Percentiles rank a stretch among this genome's conserved stretches.
Evolutionary conservation across 1,139 yeast species (phyloP).

Genomic region (Blastobotrys illinoisensis): DNA sequence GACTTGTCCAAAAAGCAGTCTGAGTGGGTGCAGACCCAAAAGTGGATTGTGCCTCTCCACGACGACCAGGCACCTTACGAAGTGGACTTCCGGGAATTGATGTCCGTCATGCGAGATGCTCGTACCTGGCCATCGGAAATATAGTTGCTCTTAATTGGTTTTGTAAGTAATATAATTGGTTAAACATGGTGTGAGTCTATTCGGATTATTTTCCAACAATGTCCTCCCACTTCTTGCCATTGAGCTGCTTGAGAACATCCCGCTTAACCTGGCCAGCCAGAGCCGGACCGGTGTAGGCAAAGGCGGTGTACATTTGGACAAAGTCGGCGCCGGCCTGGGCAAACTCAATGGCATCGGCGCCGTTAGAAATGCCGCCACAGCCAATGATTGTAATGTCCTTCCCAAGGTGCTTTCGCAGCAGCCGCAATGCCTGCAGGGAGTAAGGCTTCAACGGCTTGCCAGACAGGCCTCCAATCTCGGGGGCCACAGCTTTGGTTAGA

Average conservation of each 20-base stretch:
- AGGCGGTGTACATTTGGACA: slow-evolving; percentile 80
- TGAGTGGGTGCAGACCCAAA: too few species aligned
- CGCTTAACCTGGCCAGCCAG: slow-evolving; percentile 71
- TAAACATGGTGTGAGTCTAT: too few species aligned
- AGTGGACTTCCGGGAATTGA: too few species aligned
- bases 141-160: too few species aligned
- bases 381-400: slow-evolving; percentile 76
- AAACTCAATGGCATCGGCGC: slow-evolving; percentile 84
- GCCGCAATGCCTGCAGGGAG: slow-evolving; percentile 62
- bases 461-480: slow-evolving; percentile 81
- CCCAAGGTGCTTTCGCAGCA: slow-evolving; percentile 70
- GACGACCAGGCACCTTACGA: too few species aligned
- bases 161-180: too few species aligned
- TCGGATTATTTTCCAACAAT: slow-evolving; percentile 2
- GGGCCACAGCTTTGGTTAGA: slow-evolving; percentile 38
- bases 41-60: too few species aligned
- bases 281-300: slow-evolving; percentile 92
- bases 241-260: slow-evolving; percentile 62
- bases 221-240: slow-evolving; percentile 77
- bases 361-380: slow-evolving; percentile 87
- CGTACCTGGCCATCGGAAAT: too few species aligned
- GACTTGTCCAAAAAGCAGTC: too few species aligned
- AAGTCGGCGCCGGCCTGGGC: slow-evolving; percentile 92
- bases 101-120: too few species aligned
- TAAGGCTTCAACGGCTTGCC: slow-evolving; percentile 88